Evolutionary conservation across 2,329 filamentous ascomycete species (phyloP).

Genomic region (Gaeumannomyces tritici): DNA sequence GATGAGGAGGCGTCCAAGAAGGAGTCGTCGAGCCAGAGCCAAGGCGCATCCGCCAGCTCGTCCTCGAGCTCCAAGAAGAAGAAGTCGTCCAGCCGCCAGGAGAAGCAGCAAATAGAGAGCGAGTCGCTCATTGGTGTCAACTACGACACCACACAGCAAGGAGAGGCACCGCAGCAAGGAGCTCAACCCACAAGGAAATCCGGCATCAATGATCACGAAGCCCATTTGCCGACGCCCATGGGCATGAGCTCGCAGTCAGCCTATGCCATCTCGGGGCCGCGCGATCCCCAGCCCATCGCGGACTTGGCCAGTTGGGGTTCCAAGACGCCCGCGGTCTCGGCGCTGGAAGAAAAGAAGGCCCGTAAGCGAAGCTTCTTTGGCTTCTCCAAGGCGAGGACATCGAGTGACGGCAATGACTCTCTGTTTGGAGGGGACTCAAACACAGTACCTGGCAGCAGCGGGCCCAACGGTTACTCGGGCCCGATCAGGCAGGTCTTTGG

Average conservation of each 20-base stretch:
- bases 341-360: conserved; percentile 62
- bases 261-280: conserved; percentile 70
- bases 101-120: conserved; percentile 13
- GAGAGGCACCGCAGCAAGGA: conserved; percentile 42
- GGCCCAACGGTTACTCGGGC: conserved; percentile 25
- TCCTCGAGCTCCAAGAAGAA: conserved; percentile 29
- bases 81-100: conserved; percentile 20
- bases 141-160: conserved; percentile 46
- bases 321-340: conserved; percentile 42
- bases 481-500: conserved; percentile 71
- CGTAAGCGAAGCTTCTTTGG: conserved; percentile 74
- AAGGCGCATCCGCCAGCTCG: neutral
- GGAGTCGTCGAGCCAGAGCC: conserved; percentile 2
- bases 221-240: conserved; percentile 23
- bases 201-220: conserved; percentile 11
- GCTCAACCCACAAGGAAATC: conserved; percentile 28
- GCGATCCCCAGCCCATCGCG: conserved; percentile 74
- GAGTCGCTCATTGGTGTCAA: conserved; percentile 47
- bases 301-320: conserved; percentile 82
- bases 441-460: conserved; percentile 28
- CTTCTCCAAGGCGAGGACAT: conserved; percentile 46
- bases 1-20: conserved; percentile 37
- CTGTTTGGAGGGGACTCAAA: conserved; percentile 38
- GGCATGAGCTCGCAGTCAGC: conserved; percentile 29
- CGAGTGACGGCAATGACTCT: conserved; percentile 48